Percentiles rank a stretch among this genome's conserved stretches.
These are phyloP conservation scores for Chaetomium strumarium DNA, from an alignment of 2,329 filamentous ascomycete species.

Conservation along the genomic window DNA sequence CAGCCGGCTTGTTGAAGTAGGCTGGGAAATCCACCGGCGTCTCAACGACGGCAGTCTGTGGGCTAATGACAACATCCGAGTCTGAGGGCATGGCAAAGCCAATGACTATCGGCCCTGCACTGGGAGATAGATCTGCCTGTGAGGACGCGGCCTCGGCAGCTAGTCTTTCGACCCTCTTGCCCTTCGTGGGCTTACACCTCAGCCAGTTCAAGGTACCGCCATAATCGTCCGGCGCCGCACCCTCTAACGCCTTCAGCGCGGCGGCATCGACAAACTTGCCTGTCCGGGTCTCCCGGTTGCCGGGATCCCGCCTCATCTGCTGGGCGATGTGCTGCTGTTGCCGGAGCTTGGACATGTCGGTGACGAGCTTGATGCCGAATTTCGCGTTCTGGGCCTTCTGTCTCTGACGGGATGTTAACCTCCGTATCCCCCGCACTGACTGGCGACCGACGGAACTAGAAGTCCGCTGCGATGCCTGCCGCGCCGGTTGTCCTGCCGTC, in stretches of 20 bases:
- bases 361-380: slow-evolving; percentile 63
- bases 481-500: slow-evolving; percentile 1
- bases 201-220: slow-evolving; percentile 55
- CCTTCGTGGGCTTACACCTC: slow-evolving; percentile 35
- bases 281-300: slow-evolving; percentile 26
- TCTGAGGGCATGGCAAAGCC: slow-evolving; percentile 60
- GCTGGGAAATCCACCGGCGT: slow-evolving; percentile 33
- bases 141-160: slow-evolving; percentile 24
- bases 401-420: slow-evolving; percentile 53
- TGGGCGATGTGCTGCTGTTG: slow-evolving; percentile 35
- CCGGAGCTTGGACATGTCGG: slow-evolving; percentile 55
- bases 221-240: slow-evolving; percentile 46
- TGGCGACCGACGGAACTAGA: slow-evolving; percentile 28
- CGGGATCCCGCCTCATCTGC: slow-evolving; percentile 23
- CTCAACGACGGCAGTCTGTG: slow-evolving; percentile 42
- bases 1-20: slow-evolving; percentile 22
- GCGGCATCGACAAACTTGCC: slow-evolving; percentile 53
- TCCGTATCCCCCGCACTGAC: slow-evolving; percentile 37
- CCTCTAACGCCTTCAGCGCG: slow-evolving; percentile 54
- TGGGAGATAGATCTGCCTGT: slow-evolving; percentile 54
- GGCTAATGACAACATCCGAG: slow-evolving; percentile 42
- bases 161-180: slow-evolving; percentile 26
- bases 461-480: slow-evolving; percentile 15
- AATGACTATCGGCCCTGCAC: slow-evolving; percentile 66
- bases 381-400: slow-evolving; percentile 56